Conservation (phyloP, 2,329 filamentous ascomycete species). For the Nigrospora oryzae region DNA sequence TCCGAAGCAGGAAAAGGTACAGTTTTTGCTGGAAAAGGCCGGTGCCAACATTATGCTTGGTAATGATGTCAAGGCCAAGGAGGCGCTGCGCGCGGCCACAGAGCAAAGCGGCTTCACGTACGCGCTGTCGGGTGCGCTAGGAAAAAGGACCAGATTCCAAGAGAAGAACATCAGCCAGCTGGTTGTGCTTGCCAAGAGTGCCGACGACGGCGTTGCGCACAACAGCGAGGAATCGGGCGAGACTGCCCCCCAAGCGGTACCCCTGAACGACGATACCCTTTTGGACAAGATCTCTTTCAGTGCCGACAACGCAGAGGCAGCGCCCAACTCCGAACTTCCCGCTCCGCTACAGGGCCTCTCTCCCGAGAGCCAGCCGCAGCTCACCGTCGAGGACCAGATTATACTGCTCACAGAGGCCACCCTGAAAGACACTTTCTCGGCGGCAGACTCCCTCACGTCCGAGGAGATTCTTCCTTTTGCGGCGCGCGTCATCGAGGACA, state of each 20-base stretch:
- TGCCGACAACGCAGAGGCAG: constrained; percentile 32
- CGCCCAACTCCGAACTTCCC: constrained; percentile 40
- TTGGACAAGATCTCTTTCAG: constrained; percentile 80
- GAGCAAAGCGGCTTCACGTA: constrained; percentile 66
- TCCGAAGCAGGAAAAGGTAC: constrained; percentile 44
- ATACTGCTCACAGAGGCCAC: constrained; percentile 83
- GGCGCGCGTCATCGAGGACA: constrained; percentile 76
- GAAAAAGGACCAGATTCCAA: constrained; percentile 77
- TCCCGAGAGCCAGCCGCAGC: constrained; percentile 72
- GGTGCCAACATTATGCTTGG: constrained; percentile 80
- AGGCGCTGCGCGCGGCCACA: constrained; percentile 62
- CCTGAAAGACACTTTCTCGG: constrained; percentile 79
- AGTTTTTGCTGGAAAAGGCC: constrained; percentile 74
- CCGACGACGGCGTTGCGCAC: constrained; percentile 21
- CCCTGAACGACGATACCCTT: constrained; percentile 87
- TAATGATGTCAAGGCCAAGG: constrained; percentile 64
- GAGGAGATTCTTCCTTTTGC: constrained; percentile 92
- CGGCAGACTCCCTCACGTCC: constrained; percentile 76
- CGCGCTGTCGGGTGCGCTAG: constrained; percentile 75
- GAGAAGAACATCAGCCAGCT: constrained; percentile 77
- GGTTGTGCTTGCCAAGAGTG: constrained; percentile 80
- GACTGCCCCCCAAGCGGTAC: constrained; percentile 56
- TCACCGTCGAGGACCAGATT: constrained; percentile 79
- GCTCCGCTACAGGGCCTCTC: constrained; percentile 54
- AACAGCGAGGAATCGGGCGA: constrained; percentile 1